phyloP scores from a whole-genome alignment of 768 basidiomycete genomes.

The Chiua virens region DNA sequence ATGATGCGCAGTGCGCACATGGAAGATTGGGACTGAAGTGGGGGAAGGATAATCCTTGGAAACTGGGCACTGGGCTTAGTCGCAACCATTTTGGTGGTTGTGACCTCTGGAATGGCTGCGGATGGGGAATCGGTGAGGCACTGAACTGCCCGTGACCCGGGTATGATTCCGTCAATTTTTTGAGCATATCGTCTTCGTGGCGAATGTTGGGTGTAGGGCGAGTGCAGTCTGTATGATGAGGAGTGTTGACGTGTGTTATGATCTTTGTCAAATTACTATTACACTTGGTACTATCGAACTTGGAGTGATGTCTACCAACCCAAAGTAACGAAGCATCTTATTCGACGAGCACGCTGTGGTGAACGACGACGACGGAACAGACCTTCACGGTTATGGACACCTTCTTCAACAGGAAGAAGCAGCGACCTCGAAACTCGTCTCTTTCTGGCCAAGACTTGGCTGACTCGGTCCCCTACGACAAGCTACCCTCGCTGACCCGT shows the following conservation, averaged over 20 bases:
- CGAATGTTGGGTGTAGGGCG: slow-evolving; percentile 3
- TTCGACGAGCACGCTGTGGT: slow-evolving; percentile 7
- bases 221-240: not conserved
- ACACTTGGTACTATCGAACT: not conserved
- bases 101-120: slow-evolving; percentile 20
- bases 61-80: slow-evolving; percentile 33
- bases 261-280: not conserved
- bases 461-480: slow-evolving; percentile 76
- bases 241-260: slow-evolving; percentile 28
- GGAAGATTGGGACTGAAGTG: slow-evolving; percentile 29
- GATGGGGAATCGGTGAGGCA: slow-evolving; percentile 28
- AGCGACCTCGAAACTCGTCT: slow-evolving; percentile 59
- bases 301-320: slow-evolving; percentile 2
- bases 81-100: slow-evolving; percentile 14
- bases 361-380: slow-evolving; percentile 14
- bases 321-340: slow-evolving; percentile 4
- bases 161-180: slow-evolving; percentile 30
- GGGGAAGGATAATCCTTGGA: slow-evolving; percentile 45
- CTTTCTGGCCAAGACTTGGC: slow-evolving; percentile 58
- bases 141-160: slow-evolving; percentile 30
- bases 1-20: slow-evolving; percentile 23
- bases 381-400: slow-evolving; percentile 51
- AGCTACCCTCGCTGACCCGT: slow-evolving; percentile 49
- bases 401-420: slow-evolving; percentile 65
- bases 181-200: slow-evolving; percentile 25